Evolutionary conservation across 2,329 filamentous ascomycete genomes (phyloP), one percentile per base, ranked within the genome.

Genomic region (Fusarium pininemorale): DNA sequence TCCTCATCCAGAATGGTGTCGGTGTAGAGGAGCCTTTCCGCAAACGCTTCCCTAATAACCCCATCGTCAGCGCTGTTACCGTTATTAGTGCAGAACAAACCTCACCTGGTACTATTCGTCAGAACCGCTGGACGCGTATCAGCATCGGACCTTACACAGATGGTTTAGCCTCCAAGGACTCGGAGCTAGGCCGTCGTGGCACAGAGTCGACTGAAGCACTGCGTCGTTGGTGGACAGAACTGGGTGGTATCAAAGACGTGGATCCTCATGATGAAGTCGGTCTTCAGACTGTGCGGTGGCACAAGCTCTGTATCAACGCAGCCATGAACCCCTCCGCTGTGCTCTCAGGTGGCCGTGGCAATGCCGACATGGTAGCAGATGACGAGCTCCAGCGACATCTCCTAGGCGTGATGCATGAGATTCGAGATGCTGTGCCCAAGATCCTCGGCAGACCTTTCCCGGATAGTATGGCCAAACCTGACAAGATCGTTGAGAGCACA

Each of bases 261-360:
- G 88, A 91, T 69, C 84, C 87, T 13, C 90, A 92, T 75, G 86
- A 89, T 53, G 90, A 93, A 80, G 83, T 90, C 38, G 91, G 90
- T 68, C 84, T 94, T 51, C 92, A 94, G 81, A 87, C 90, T 47
- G 88, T 94, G 24, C 86, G 92, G 30, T 94, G 92, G 92, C 92
- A 94, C 81, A 94, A 94, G 81, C 89, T 94, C 70, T 91, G 90
- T 76, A 93, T 94, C 84, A 94, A 94, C 80, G 90, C 91, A 0
- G 89, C 90, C 58, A 92, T 94, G 87, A 94, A 94, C 82, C 91
- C 92, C 0, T 91, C 90, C 2, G 90, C 91, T 5, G 91, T 94
- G 13, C 85, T 94, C 1, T 89, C 88, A 2, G 90, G 90, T 18
- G 90, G 91, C 3, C 84, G 87, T 5, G 87, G 89, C 60, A 94